These are phyloP conservation scores for Cladosporium velox DNA, from an alignment of 2,329 filamentous ascomycete genomes.

Conservation along the genomic window DNA sequence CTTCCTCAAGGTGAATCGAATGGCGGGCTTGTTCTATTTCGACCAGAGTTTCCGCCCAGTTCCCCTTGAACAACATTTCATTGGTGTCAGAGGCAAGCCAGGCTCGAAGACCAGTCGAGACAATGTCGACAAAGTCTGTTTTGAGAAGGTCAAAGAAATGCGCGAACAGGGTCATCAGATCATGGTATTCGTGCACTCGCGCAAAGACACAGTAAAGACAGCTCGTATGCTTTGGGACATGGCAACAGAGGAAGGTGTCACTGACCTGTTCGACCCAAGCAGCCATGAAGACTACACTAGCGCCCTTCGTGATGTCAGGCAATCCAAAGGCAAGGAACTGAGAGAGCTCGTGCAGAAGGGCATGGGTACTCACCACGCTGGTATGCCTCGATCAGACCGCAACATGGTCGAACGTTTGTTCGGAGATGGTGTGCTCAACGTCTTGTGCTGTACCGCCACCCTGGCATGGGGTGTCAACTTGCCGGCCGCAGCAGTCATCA, in stretches of 20 bases:
- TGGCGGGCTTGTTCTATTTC: conserved; percentile 94
- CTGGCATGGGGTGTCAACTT: conserved; percentile 98
- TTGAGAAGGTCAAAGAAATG: conserved; percentile 95
- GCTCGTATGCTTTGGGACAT: conserved; percentile 84
- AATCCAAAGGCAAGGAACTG: conserved; percentile 80
- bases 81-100: conserved; percentile 90
- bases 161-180: conserved; percentile 88
- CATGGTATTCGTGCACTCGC: conserved; percentile 98
- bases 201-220: conserved; percentile 88
- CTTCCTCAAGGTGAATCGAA: conserved; percentile 92
- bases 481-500: conserved; percentile 92
- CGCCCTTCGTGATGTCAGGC: conserved; percentile 81
- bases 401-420: conserved; percentile 97
- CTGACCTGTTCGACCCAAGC: conserved; percentile 80
- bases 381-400: conserved; percentile 90
- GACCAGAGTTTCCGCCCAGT: conserved; percentile 94
- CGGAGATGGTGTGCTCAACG: conserved; percentile 86
- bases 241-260: conserved; percentile 75
- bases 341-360: conserved; percentile 88
- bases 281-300: conserved; percentile 77
- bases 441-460: conserved; percentile 96
- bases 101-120: conserved; percentile 79
- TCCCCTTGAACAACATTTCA: conserved; percentile 93
- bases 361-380: conserved; percentile 92
- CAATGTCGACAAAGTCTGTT: conserved; percentile 83